These are phyloP conservation scores for Phaeosphaeria sp. DNA, from an alignment of 2,329 filamentous ascomycete species.

Conservation along the genomic window DNA sequence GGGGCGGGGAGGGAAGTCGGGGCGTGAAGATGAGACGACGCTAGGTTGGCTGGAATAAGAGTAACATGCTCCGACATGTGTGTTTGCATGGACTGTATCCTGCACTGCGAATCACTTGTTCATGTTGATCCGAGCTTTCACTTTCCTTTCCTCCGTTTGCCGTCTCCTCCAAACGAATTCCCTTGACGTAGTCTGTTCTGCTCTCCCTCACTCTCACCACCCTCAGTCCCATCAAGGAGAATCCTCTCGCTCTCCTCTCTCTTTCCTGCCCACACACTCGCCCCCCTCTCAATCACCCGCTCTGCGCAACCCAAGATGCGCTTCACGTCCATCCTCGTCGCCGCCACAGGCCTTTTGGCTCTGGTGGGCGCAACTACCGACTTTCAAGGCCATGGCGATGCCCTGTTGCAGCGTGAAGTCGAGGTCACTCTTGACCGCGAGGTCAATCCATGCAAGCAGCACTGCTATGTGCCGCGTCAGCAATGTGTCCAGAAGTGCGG, in stretches of 20 bases:
- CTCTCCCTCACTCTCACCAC: not conserved
- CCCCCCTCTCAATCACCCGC: not conserved
- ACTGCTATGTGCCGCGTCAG: too few species aligned
- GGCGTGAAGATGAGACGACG: not conserved
- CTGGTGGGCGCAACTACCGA: not conserved
- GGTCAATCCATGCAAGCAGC: too few species aligned
- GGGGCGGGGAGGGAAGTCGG: not conserved
- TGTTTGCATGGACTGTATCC: too few species aligned
- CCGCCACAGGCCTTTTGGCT: conserved; percentile 1
- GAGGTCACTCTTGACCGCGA: too few species aligned
- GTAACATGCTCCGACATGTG: too few species aligned
- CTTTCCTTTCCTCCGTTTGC: not conserved
- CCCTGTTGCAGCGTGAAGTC: not conserved
- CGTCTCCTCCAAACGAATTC: not conserved
- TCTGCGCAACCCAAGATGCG: not conserved
- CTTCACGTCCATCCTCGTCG: not conserved
- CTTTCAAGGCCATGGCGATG: not conserved
- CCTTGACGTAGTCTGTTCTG: not conserved
- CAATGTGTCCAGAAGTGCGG: not conserved
- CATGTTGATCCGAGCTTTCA: not conserved
- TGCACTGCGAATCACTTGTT: not conserved
- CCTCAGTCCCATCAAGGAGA: not conserved
- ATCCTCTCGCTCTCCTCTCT: not conserved
- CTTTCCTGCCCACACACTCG: not conserved
- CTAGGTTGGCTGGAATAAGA: too few species aligned